A percentile compares a stretch with the other conserved stretches of the same genome.
phyloP scores from a whole-genome alignment of 768 basidiomycete species.

The Hydnomerulius pinastri region DNA sequence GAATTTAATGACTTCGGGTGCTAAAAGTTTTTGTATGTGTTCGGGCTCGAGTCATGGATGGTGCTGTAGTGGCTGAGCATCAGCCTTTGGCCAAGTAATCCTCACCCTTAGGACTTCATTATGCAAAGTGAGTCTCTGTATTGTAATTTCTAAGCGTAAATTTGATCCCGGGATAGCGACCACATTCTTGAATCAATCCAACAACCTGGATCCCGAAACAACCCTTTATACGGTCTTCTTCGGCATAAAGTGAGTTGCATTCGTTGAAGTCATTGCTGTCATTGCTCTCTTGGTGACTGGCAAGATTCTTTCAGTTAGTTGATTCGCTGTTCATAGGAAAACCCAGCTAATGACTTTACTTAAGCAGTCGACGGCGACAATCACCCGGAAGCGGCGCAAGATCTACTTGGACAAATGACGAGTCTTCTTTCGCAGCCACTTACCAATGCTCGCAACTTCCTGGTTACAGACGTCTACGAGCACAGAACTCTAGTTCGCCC shows the following conservation, averaged over 20 bases:
- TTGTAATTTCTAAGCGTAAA: not conserved
- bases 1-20: too few relatives aligned
- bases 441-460: slow-evolving; percentile 51
- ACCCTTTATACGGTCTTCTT: slow-evolving; percentile 56
- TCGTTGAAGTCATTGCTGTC: not conserved
- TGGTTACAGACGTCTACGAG: slow-evolving; percentile 53
- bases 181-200: slow-evolving; percentile 44
- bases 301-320: slow-evolving; percentile 40
- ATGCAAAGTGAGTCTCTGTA: slow-evolving; percentile 44
- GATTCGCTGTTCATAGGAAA: not conserved
- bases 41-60: too few relatives aligned
- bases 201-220: slow-evolving; percentile 45
- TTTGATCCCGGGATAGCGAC: slow-evolving; percentile 30
- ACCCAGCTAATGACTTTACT: too few relatives aligned
- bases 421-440: slow-evolving; percentile 48
- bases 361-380: slow-evolving; percentile 50
- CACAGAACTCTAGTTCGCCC: slow-evolving; percentile 37
- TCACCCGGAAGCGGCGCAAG: slow-evolving; percentile 46
- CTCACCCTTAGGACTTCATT: slow-evolving; percentile 47
- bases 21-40: too few relatives aligned
- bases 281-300: slow-evolving; percentile 38
- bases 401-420: slow-evolving; percentile 47
- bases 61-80: too few relatives aligned
- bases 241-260: slow-evolving; percentile 51
- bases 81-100: slow-evolving; percentile 54